Evolutionary conservation across 169 alveolate genomes (phyloP), one percentile per base, ranked within the genome.

Genomic region (Plasmodium vinckei): DNA sequence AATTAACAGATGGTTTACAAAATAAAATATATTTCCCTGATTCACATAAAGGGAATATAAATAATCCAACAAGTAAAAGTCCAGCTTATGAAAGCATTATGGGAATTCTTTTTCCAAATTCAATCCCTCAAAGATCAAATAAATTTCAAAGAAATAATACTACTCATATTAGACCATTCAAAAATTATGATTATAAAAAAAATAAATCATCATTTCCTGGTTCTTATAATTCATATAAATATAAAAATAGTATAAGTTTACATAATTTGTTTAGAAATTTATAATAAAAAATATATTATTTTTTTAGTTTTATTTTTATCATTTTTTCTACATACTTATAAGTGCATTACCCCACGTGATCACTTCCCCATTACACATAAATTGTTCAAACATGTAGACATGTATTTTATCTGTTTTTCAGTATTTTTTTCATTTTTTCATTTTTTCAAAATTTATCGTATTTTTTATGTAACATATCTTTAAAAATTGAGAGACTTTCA

Each of bases 81-180:
- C 56, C 39, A 49, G 75, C 88, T 5, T 79, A 67, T 79, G 90
- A 79, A 60, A 67, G 84, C n/a, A 79, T 79, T 42, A 79, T 79
- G 90, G 71, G 60, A 27, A 21, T 79, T n/a, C 51, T 79, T 13
- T 79, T 79, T 53, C 90, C 90, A 15, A 60, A 67, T 67, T 19
- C 68, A 25, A 17, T 25, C 33, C 33, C 90, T 57, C 79, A 65
- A 21, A 79, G 51, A 57, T 51, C 42, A 39, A 17, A 44, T 9
- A 5, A 65, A 13, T 15, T 79, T 13, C 69, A 64, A 1, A 68
- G 49, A 21, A 9, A 53, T 15, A 27, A 19, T 19, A 72, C 59
- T 13, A 46, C 47, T 9, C 25, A 9, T 27, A 46, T 17, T 6
- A 21, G 72, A 21, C 12, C 19, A 12, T 63, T 61, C 12, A 75